These are phyloP conservation scores for Diaporthe caulivora DNA, from an alignment of 2,329 filamentous ascomycete species.

Conservation along the genomic window DNA sequence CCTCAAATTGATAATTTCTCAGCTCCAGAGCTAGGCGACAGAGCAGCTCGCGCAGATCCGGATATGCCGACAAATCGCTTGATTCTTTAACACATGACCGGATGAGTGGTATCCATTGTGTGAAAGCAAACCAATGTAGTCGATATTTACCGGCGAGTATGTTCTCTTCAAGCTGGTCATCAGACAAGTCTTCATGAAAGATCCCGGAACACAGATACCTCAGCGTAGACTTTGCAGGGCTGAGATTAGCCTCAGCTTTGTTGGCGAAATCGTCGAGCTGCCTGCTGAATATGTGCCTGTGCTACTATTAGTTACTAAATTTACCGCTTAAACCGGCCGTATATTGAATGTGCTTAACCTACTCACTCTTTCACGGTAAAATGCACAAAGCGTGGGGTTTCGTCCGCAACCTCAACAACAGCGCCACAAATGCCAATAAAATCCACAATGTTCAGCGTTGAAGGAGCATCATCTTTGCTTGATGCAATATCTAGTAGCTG, in stretches of 20 bases:
- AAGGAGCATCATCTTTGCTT: background rate
- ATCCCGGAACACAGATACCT: background rate
- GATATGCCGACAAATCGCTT: background rate
- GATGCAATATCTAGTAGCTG: background rate
- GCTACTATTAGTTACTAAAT: background rate
- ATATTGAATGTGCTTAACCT: no score
- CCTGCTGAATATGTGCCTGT: background rate
- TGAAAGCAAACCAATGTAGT: background rate
- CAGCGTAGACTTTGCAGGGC: background rate
- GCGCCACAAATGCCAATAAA: background rate
- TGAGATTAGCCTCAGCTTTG: background rate
- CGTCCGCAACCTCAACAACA: background rate
- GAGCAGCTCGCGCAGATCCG: background rate
- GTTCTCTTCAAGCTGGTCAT: background rate
- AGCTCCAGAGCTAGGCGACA: background rate
- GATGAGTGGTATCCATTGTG: background rate
- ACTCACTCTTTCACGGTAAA: background rate
- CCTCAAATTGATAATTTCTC: background rate
- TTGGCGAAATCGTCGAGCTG: background rate
- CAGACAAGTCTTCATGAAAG: background rate
- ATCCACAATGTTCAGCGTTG: background rate
- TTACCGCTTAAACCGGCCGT: background rate
- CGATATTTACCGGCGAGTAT: background rate
- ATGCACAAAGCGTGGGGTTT: background rate
- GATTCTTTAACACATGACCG: background rate